Conservation (phyloP, 345 rosid species). For the Linum lewisii region DNA sequence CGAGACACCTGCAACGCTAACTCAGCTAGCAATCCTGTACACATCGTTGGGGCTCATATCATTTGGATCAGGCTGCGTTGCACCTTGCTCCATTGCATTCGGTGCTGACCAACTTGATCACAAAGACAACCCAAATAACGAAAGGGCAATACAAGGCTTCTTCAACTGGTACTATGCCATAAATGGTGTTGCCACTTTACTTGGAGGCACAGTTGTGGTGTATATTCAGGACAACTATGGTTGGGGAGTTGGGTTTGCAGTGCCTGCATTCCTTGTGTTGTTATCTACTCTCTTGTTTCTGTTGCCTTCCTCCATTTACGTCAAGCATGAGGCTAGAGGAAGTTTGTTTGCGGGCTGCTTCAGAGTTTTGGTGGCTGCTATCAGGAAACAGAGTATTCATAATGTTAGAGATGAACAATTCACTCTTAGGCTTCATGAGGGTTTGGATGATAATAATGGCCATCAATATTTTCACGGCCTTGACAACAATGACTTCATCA, state of each 20-base stretch:
- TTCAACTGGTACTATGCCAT: slow-evolving; percentile 56
- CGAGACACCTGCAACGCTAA: slow-evolving; percentile 1
- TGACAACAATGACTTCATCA: not conserved
- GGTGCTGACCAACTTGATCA: slow-evolving; percentile 30
- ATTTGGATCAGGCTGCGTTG: slow-evolving; percentile 23
- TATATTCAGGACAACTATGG: slow-evolving; percentile 32
- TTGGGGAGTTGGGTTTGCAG: slow-evolving; percentile 43
- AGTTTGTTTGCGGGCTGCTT: slow-evolving; percentile 35
- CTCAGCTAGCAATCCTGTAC: slow-evolving; percentile 10
- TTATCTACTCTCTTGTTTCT: slow-evolving; percentile 24
- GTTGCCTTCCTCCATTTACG: slow-evolving; percentile 31
- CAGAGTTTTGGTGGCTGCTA: slow-evolving; percentile 29
- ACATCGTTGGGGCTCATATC: slow-evolving; percentile 24
- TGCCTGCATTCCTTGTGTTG: slow-evolving; percentile 41
- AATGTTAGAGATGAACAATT: not conserved
- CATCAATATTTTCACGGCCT: not conserved
- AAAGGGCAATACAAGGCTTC: slow-evolving; percentile 32
- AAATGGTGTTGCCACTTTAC: slow-evolving; percentile 28
- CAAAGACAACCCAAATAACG: slow-evolving; percentile 24
- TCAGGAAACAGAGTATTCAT: slow-evolving; percentile 17
- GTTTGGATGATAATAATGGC: not conserved
- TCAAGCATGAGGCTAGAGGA: slow-evolving; percentile 30
- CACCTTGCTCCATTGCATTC: slow-evolving; percentile 25
- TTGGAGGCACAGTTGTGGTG: slow-evolving; percentile 31
- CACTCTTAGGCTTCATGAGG: not conserved